Evolutionary conservation across 2,329 filamentous ascomycete species (phyloP), one percentile per base, ranked within the genome.

Genomic region (Ascochyta fabae): DNA sequence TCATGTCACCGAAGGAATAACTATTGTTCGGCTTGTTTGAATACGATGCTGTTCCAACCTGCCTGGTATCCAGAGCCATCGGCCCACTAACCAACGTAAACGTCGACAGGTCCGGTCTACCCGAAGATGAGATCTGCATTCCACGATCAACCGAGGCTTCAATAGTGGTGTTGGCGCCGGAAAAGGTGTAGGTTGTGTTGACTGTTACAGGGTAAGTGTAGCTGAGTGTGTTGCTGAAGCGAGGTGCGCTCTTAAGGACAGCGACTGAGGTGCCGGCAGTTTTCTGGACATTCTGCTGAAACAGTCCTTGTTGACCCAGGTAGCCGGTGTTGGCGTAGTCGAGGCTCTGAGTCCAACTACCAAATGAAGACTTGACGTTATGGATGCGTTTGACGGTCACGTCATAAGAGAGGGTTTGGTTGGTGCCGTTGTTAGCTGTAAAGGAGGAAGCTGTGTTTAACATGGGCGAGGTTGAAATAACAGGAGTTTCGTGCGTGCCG

Each of bases 1-100:
- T 40, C 39, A 50, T 50, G 23, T 38, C 33, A n/a, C 48, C 48
- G 16, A 38, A 50, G 0, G 48, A 50, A 16, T 50, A 50, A n/a
- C 48, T 50, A 16, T 43, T 38, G 31, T 50, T 50, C 3, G 48
- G 48, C 33, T 43, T 44, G 13, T 50, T 50, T 7, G 48, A 50
- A 19, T 50, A 50, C 13, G 31, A 38, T 6, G 48, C 48, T 3
- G 22, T n/a, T 4, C 48, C 48, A 13, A 50, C 31, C 31, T 43
- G 48, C 33, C 31, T 36, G 15, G 48, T 50, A 13, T 27, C n/a
- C 12, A 50, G 24, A 36, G 19, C 39, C 39, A 50, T 44, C 6
- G 48, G 48, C 16, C 48, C 48, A n/a, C 16, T 44, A 2, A 44
- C 40, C 6, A 50, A 35, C 0, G 39, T 44, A 9, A 29, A 50